Evolutionary conservation across 2,329 filamentous ascomycete genomes (phyloP), one percentile per base, ranked within the genome.

Genomic region (Parastagonospora avenae): DNA sequence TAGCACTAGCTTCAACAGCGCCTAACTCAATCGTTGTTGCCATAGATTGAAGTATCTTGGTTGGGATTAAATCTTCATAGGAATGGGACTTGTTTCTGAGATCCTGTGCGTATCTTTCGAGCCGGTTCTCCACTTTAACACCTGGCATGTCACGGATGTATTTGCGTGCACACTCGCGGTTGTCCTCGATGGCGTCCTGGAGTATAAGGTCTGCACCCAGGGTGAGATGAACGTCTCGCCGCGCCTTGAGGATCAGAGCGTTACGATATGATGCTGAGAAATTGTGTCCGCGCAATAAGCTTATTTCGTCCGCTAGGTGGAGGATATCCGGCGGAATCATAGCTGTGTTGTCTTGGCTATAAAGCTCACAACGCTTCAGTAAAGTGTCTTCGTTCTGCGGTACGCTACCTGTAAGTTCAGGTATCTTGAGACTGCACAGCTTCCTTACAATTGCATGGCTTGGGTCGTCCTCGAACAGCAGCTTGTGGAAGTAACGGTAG

Each of bases 121-220:
- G 38, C 27, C 49, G 52, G 8, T 5, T n/a, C 15, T 30, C 19
- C 1, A 53, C 35, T 9, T 24, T 6, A 9, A 42, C 14, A 24
- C 9, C 12, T 4, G 40, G 8, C 16, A 43, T 28, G 40, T 57
- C 41, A 31, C 53, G 45, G 12, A 57, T 42, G 19, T 41, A 43
- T 19, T 29, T 53, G 14, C 50, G 48, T 8, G 46, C 46, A 8
- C 27, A 33, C 9, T 50, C 52, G 10, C 38, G 46, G 8, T 42
- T 44, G 10, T 31, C 41, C 14, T 52, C 42, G 9, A 42, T 24
- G 4, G 28, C n/a, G 2, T 12, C 31, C 11, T 54, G 44, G 2
- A 48, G 51, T 15, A 55, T 39, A 6, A 55, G 14, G 27, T 46
- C 50, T 30, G 42, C 33, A 7, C 51, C 46, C 6, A 55, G 12